phyloP scores from a whole-genome alignment of 179 eudicot species.

The Spinacia oleracea region DNA sequence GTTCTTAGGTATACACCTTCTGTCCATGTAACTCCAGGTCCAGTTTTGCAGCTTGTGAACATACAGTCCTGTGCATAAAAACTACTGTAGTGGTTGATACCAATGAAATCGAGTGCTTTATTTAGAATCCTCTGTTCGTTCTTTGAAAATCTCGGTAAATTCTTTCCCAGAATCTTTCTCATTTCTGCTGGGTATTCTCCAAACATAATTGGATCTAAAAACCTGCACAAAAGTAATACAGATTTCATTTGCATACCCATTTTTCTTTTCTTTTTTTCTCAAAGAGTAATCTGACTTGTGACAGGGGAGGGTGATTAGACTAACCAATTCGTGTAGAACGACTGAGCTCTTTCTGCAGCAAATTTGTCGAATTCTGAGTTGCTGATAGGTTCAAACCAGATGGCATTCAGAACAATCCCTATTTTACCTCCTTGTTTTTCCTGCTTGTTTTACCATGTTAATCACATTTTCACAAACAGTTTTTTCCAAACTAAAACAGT shows the following conservation, averaged over 20 bases:
- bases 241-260: too few species aligned
- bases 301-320: background rate
- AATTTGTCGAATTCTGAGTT: conserved; percentile 48
- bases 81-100: conserved; percentile 75
- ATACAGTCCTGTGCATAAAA: conserved; percentile 73
- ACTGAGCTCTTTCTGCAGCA: conserved; percentile 70
- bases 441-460: background rate
- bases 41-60: conserved; percentile 47
- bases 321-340: conserved; percentile 67
- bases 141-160: conserved; percentile 51
- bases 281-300: background rate
- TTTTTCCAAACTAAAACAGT: background rate
- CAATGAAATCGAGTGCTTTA: conserved; percentile 61
- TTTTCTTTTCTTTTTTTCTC: background rate
- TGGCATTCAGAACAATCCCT: conserved; percentile 58
- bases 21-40: conserved; percentile 47
- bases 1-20: conserved; percentile 55
- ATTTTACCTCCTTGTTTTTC: conserved; percentile 57
- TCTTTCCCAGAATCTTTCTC: conserved; percentile 48
- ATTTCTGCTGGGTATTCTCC: conserved; percentile 71
- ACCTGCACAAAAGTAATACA: conserved; percentile 40
- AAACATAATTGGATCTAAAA: conserved; percentile 65
- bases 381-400: conserved; percentile 74
- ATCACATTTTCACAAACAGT: background rate
- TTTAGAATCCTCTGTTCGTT: conserved; percentile 36